A percentile compares a stretch with the other conserved stretches of the same genome.
These are phyloP conservation scores for Triticum dicoccoides DNA, from an alignment of 176 grass and related monocot genomes.

Conservation along the genomic window DNA sequence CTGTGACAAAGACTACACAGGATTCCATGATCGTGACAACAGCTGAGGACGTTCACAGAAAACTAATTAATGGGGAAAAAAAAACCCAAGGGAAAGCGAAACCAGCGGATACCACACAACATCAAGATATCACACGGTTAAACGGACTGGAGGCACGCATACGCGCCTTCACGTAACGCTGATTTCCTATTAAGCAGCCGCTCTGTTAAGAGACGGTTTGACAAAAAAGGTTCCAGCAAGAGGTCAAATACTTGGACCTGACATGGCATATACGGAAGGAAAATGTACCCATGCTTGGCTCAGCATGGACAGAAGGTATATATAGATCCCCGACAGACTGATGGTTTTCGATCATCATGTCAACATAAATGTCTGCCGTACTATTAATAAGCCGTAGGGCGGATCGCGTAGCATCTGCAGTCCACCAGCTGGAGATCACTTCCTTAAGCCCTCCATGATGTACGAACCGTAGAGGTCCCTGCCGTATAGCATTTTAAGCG, in stretches of 20 bases:
- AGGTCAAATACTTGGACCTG: slow-evolving; percentile 11
- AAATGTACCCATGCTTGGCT: slow-evolving; percentile 13
- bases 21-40: background rate
- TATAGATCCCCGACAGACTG: slow-evolving; percentile 9
- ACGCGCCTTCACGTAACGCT: background rate
- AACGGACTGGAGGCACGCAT: background rate
- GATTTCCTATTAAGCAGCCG: slow-evolving; percentile 21
- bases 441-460: slow-evolving; percentile 81
- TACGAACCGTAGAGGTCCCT: slow-evolving; percentile 91
- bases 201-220: slow-evolving; percentile 23
- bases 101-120: background rate
- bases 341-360: slow-evolving; percentile 19
- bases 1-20: too few relatives aligned
- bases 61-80: background rate
- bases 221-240: background rate
- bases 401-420: slow-evolving; percentile 4
- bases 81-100: background rate
- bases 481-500: slow-evolving; percentile 6
- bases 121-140: background rate
- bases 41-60: background rate
- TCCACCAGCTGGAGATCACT: slow-evolving; percentile 39
- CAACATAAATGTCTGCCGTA: slow-evolving; percentile 23
- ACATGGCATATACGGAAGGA: slow-evolving; percentile 20
- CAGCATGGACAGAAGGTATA: slow-evolving; percentile 15
- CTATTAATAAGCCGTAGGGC: background rate